Base-by-base conservation (phyloP, 2,329 filamentous ascomycete species). In the Trichoderma aggressivum region DNA sequence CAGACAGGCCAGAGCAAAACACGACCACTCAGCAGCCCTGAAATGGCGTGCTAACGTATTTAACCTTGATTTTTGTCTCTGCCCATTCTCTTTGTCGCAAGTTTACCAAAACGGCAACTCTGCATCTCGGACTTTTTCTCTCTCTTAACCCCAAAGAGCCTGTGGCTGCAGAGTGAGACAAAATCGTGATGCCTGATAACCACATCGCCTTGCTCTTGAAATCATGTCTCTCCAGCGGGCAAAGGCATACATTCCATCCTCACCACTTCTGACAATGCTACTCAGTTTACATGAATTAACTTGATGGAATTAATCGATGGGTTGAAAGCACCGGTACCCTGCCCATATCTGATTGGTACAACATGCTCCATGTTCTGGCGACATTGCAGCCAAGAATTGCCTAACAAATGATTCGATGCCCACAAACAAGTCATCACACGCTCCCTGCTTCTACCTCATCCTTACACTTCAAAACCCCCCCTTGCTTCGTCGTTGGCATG, bases 51-150 rank as follows among this genome's bases (percentile, higher is more conserved):
- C 62, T 65, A 56, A 55, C 28, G 26, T 16, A 66, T 58, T 66
- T 66, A 66, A 66, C 63, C 63, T 66, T 66, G 63, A 66, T 55
- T 66, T 63, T 58, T 66, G 53, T 66, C 47, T 66, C 63, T 58
- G 34, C n/a, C 53, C 32, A 43, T 58, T 66, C 50, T 43, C 32
- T 24, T 43, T 32, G 63, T 36, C 34, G 50, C 32, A 30, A 12
- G 30, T 58, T 39, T 56, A 56, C 63, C 16, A 66, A 66, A 58
- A 56, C 18, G 63, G 63, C 18, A 66, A 43, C 21, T 60, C 7
- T 39, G 21, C 14, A 21, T 60, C 30, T 18, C 32, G 10, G 28
- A 21, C 8, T 11, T 21, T 50, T 50, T 50, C 5, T 28, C 5
- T 28, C 26, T 28, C 5, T 28, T 28, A 28, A 28, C 12, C 34